These are phyloP conservation scores for Penicillium griseofulvum DNA, from an alignment of 2,329 filamentous ascomycete species.

Conservation along the genomic window DNA sequence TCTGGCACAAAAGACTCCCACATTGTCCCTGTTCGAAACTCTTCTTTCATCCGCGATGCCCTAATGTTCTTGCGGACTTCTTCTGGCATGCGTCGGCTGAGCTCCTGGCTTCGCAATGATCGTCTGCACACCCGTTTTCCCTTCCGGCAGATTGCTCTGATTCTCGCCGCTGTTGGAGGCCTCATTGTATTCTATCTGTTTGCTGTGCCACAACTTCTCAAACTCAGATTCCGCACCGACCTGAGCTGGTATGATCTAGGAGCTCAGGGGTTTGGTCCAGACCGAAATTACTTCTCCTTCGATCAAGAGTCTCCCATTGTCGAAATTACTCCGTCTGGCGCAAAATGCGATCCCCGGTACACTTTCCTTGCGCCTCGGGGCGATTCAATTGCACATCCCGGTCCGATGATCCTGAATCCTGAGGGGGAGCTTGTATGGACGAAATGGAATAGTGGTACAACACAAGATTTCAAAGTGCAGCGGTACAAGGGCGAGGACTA, in stretches of 20 bases:
- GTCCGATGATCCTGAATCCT: constrained; percentile 42
- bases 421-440: constrained; percentile 31
- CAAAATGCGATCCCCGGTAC: constrained; percentile 30
- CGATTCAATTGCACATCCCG: constrained; percentile 33
- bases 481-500: constrained; percentile 45
- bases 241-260: constrained; percentile 32
- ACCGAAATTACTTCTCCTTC: constrained; percentile 29
- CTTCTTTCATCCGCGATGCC: constrained; percentile 14
- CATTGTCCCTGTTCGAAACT: not conserved
- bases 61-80: constrained; percentile 18
- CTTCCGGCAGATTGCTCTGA: constrained; percentile 3
- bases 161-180: constrained; percentile 5
- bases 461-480: constrained; percentile 50
- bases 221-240: constrained; percentile 17
- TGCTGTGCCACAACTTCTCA: constrained; percentile 16
- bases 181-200: constrained; percentile 14
- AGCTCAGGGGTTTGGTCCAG: constrained; percentile 31
- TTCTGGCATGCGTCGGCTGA: constrained; percentile 14
- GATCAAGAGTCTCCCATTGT: constrained; percentile 28
- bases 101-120: constrained; percentile 11
- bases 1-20: not conserved
- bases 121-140: not conserved
- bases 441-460: constrained; percentile 35
- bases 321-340: constrained; percentile 23
- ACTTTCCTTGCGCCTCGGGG: constrained; percentile 34